phyloP scores from a whole-genome alignment of 2,329 filamentous ascomycete species.

The Trichoderma lentiforme region DNA sequence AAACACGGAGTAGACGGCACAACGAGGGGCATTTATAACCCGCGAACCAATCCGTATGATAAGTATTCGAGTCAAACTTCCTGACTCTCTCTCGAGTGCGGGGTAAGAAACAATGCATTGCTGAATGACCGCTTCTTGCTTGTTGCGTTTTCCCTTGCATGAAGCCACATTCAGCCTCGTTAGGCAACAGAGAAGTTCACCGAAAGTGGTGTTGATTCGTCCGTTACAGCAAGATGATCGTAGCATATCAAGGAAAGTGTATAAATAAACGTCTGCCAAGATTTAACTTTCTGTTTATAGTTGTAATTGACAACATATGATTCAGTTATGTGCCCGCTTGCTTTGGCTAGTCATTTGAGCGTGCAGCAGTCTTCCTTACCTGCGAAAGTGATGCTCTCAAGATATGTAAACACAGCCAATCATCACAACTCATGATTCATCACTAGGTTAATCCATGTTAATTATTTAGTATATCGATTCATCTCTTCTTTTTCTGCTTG shows the following conservation, averaged over 20 bases:
- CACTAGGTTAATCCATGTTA: background rate
- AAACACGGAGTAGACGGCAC: background rate
- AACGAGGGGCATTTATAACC: background rate
- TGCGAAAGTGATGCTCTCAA: background rate
- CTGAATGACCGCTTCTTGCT: too few relatives aligned
- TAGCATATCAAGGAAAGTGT: background rate
- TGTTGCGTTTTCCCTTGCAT: background rate
- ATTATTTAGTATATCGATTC: background rate
- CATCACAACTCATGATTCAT: background rate
- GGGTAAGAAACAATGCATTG: background rate
- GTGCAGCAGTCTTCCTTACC: background rate
- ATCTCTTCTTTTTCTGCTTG: background rate
- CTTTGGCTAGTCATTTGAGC: background rate
- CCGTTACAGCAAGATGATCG: background rate
- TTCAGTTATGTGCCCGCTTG: background rate
- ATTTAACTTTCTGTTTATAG: rapidly evolving
- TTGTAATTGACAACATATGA: background rate
- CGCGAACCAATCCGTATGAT: background rate
- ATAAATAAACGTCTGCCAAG: background rate
- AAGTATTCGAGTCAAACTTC: background rate
- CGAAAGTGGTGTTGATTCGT: background rate
- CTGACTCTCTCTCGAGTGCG: background rate
- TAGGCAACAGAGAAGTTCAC: background rate
- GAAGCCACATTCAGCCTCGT: background rate
- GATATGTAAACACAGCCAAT: background rate